Conservation (phyloP, 148 eudicot genomes). For the Persicaria maculosa region DNA sequence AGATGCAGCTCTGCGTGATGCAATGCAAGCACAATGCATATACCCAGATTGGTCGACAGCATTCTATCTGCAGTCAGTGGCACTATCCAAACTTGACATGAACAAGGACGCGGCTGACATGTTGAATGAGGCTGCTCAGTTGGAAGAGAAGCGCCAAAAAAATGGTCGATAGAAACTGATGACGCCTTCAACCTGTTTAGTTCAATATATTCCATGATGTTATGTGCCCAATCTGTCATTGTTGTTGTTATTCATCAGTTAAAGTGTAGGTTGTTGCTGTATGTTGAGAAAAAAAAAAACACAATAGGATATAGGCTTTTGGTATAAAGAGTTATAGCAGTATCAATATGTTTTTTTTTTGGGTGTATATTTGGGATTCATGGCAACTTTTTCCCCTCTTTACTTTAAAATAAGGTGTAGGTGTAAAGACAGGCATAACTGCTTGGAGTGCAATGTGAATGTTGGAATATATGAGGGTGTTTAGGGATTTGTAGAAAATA, state of each 20-base stretch:
- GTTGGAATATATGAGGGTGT: neutral
- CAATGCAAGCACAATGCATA: constrained; percentile 92
- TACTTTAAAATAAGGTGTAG: neutral
- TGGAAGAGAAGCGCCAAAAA: constrained; percentile 64
- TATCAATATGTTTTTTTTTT: neutral
- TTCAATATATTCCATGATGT: neutral
- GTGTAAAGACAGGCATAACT: neutral
- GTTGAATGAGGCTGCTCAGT: constrained; percentile 76
- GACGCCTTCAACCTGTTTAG: constrained; percentile 2
- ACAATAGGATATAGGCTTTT: neutral
- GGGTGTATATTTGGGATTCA: neutral
- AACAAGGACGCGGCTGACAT: constrained; percentile 88
- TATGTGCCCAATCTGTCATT: neutral
- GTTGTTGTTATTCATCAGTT: neutral
- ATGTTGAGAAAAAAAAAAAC: neutral
- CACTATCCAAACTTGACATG: constrained; percentile 88
- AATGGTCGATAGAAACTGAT: constrained; percentile 15
- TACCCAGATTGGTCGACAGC: constrained; percentile 94
- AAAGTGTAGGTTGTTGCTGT: neutral
- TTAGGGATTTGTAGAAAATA: neutral
- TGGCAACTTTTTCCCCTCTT: neutral
- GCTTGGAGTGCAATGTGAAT: constrained; percentile 2
- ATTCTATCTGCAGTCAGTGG: constrained; percentile 89
- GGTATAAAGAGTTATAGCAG: constrained; percentile 7
- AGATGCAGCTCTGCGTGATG: constrained; percentile 87